Conservation (phyloP, 2,329 filamentous ascomycete species). For the Aureobasidium zeae region DNA sequence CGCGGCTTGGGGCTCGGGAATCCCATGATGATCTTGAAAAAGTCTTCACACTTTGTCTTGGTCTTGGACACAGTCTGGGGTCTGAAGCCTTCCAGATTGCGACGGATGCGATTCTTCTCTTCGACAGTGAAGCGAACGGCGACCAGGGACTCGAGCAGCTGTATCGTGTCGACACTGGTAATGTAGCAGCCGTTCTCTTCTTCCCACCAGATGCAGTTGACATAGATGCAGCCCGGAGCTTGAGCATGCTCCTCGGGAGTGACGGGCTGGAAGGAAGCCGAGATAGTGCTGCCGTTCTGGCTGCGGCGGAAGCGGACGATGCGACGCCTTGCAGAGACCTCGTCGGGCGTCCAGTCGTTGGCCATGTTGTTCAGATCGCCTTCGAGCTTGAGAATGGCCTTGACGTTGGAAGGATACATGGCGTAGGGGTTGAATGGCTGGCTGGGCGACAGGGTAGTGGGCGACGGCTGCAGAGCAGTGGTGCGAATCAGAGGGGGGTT, state of each 20-base stretch:
- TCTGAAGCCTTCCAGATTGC: conserved; percentile 90
- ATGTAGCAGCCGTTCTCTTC: conserved; percentile 87
- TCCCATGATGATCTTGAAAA: conserved; percentile 98
- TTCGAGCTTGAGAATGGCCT: conserved; percentile 74
- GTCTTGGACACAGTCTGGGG: conserved; percentile 89
- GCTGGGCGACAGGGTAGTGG: conserved; percentile 37
- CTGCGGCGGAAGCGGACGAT: conserved; percentile 82
- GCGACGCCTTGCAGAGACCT: conserved; percentile 67
- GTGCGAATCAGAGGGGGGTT: conserved; percentile 58
- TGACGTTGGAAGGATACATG: conserved; percentile 60
- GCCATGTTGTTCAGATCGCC: conserved; percentile 81
- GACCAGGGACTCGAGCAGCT: conserved; percentile 84
- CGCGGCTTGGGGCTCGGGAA: conserved; percentile 91
- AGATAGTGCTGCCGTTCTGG: conserved; percentile 73
- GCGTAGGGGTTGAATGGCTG: conserved; percentile 64
- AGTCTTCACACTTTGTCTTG: conserved; percentile 81
- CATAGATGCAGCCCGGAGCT: conserved; percentile 75
- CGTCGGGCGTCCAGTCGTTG: conserved; percentile 71
- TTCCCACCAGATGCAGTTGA: conserved; percentile 96
- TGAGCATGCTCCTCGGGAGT: conserved; percentile 59
- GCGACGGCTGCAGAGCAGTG: conserved; percentile 50
- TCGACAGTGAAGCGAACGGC: conserved; percentile 84
- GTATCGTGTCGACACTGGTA: conserved; percentile 94
- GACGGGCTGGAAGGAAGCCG: conserved; percentile 69
- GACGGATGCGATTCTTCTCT: conserved; percentile 94